Conservation (phyloP, 305 asterid species). For the Fraxinus nigra region DNA sequence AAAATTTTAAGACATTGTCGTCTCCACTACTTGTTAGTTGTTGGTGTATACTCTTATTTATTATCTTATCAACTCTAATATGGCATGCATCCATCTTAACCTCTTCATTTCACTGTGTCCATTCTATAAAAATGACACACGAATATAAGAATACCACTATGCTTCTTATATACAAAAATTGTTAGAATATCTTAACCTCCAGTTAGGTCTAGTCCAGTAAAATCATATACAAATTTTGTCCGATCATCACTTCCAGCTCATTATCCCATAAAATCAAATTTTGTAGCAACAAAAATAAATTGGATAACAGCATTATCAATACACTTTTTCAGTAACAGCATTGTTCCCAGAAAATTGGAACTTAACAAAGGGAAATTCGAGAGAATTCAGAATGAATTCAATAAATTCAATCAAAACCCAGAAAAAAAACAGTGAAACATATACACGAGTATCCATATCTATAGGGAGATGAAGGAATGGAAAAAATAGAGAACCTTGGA, state of each 20-base stretch:
- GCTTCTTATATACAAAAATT: neutral
- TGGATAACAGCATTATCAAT: neutral
- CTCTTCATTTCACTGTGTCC: neutral
- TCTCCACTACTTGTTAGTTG: neutral
- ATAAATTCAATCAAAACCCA: slow-evolving; percentile 9
- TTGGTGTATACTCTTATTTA: neutral
- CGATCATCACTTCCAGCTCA: slow-evolving; percentile 10
- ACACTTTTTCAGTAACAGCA: slow-evolving; percentile 7
- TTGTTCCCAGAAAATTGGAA: slow-evolving; percentile 21
- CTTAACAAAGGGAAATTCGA: slow-evolving; percentile 13
- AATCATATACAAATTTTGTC: neutral
- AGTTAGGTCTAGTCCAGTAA: neutral
- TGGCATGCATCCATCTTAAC: neutral
- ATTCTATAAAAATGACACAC: neutral
- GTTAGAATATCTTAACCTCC: neutral
- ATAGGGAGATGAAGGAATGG: neutral
- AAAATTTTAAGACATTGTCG: neutral
- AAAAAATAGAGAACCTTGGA: slow-evolving; percentile 55
- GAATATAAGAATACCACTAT: neutral
- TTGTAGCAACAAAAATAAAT: neutral
- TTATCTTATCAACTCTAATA: neutral
- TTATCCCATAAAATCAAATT: slow-evolving; percentile 3
- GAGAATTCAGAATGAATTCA: slow-evolving; percentile 11
- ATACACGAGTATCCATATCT: neutral
- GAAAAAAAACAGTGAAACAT: slow-evolving; percentile 13